Percentiles rank a stretch among this genome's conserved stretches.
phyloP scores from a whole-genome alignment of 208 protist species.

The Leishmania major region DNA sequence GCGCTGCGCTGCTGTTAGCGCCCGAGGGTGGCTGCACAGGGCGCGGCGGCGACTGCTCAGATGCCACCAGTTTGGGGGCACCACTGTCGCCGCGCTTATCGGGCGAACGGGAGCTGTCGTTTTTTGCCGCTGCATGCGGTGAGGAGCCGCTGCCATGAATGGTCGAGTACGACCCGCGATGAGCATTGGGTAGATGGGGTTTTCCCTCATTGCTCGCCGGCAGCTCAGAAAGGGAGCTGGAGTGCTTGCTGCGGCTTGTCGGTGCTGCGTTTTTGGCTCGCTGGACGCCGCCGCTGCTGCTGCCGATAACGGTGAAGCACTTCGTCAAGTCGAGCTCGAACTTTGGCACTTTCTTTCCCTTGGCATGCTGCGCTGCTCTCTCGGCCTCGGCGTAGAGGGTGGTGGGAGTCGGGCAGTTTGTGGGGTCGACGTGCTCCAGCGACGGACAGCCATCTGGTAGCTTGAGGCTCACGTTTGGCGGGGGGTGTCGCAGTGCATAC shows the following conservation, averaged over 20 bases:
- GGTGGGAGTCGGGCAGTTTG: slow-evolving; percentile 35
- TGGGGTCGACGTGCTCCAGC: slow-evolving; percentile 43
- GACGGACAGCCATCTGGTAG: slow-evolving; percentile 30
- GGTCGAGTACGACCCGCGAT: neutral
- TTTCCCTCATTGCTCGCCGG: neutral
- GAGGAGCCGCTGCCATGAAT: neutral
- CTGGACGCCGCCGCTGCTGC: slow-evolving; percentile 31
- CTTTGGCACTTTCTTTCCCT: slow-evolving; percentile 7
- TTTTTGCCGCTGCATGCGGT: neutral
- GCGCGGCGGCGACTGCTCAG: slow-evolving; percentile 2
- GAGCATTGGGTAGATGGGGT: too few relatives aligned
- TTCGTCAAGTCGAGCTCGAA: slow-evolving; percentile 33
- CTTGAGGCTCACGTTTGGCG: slow-evolving; percentile 45
- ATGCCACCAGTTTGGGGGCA: neutral
- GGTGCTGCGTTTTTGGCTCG: neutral
- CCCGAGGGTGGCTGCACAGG: neutral
- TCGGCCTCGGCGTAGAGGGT: slow-evolving; percentile 39
- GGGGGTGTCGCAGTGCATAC: slow-evolving; percentile 58
- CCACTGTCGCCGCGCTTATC: neutral
- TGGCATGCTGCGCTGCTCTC: slow-evolving; percentile 17
- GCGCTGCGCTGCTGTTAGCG: neutral
- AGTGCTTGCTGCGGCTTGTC: neutral
- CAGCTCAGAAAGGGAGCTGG: neutral
- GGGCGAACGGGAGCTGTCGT: neutral
- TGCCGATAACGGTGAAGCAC: slow-evolving; percentile 14